Conservation (phyloP, 1,284 basidiomycete genomes). For the Sporisorium scitamineum region DNA sequence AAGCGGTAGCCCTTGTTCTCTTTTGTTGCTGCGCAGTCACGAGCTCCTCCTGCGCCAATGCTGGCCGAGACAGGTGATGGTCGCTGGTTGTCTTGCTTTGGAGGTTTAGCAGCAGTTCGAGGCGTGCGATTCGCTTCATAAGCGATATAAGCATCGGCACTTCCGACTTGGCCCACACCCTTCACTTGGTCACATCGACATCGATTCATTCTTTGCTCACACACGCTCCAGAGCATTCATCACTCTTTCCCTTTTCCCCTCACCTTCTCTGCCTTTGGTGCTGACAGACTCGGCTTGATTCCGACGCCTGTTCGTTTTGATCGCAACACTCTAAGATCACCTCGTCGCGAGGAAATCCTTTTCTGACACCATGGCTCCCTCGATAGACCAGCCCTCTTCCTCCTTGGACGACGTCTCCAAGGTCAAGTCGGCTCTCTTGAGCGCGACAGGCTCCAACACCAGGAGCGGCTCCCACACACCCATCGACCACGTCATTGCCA, state of each 20-base stretch:
- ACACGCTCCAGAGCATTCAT: neutral
- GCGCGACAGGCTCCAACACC: constrained; percentile 27
- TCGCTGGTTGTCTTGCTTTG: neutral
- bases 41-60: neutral
- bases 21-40: neutral
- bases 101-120: no score
- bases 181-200: neutral
- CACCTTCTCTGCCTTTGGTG: constrained; percentile 3
- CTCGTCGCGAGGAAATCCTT: constrained; percentile 26
- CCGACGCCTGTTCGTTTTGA: constrained; percentile 10
- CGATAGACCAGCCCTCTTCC: constrained; percentile 35
- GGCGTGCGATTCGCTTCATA: neutral
- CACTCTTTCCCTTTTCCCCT: constrained; percentile 3
- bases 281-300: constrained; percentile 19
- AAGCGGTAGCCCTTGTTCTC: constrained; percentile 16
- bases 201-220: neutral
- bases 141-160: constrained; percentile 32
- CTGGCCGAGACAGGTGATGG: neutral
- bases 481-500: constrained; percentile 53
- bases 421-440: constrained; percentile 54
- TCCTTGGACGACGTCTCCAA: constrained; percentile 47
- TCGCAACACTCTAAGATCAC: constrained; percentile 5
- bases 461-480: constrained; percentile 52
- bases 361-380: constrained; percentile 41
- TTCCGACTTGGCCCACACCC: constrained; percentile 10